Conservation (phyloP, 148 eudicot species). For the Silene latifolia region DNA sequence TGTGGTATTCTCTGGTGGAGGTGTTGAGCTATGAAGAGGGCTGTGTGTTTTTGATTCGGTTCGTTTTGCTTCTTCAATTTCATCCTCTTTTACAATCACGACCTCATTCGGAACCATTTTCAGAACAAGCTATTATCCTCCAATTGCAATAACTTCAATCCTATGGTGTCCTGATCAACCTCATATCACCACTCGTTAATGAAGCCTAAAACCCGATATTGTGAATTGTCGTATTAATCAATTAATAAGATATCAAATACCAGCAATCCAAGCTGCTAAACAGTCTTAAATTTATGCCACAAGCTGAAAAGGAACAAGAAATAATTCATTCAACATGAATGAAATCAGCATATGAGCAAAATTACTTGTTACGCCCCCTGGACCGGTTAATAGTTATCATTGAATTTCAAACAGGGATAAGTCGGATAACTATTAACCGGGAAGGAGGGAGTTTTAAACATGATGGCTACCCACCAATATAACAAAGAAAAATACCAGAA, state of each 20-base stretch:
- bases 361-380: too few species aligned
- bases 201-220: too few species aligned
- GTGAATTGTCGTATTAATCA: too few species aligned
- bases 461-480: neutral
- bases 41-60: slow-evolving; percentile 31
- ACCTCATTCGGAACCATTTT: slow-evolving; percentile 39
- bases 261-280: slow-evolving; percentile 1
- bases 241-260: too few species aligned
- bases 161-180: neutral
- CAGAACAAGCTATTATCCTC: slow-evolving; percentile 1
- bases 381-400: too few species aligned
- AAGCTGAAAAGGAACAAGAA: slow-evolving; percentile 8
- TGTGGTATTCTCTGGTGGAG: slow-evolving; percentile 34
- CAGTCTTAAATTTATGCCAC: slow-evolving; percentile 1
- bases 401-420: too few species aligned
- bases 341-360: neutral
- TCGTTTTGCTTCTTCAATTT: slow-evolving; percentile 34
- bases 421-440: too few species aligned
- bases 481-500: neutral
- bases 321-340: slow-evolving; percentile 17
- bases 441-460: neutral
- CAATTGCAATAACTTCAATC: neutral
- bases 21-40: slow-evolving; percentile 40
- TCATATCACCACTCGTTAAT: too few species aligned
- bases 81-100: slow-evolving; percentile 30